Percentiles rank a stretch among this genome's conserved stretches.
phyloP scores from a whole-genome alignment of 78 protist genomes.

The Guillardia theta region DNA sequence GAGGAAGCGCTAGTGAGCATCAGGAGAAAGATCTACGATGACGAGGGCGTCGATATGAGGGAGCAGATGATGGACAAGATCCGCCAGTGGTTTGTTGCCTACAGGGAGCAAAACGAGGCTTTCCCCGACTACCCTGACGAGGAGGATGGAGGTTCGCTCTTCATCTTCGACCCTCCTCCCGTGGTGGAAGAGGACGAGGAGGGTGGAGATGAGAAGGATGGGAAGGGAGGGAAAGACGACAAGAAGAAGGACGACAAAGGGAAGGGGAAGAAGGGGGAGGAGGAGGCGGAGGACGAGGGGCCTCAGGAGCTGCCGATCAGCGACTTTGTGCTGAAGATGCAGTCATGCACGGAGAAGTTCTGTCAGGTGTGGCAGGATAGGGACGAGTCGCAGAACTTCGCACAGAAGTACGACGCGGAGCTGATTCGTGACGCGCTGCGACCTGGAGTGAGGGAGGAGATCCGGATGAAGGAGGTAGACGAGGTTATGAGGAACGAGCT shows the following conservation, averaged over 20 bases:
- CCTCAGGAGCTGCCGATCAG: neutral
- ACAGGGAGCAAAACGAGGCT: neutral
- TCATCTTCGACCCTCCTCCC: constrained; percentile 14
- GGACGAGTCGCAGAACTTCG: constrained; percentile 28
- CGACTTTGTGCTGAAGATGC: neutral
- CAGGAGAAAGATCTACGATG: constrained; percentile 43
- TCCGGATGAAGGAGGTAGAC: constrained; percentile 32
- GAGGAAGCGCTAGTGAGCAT: constrained; percentile 37
- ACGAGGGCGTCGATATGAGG: constrained; percentile 60
- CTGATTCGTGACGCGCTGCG: constrained; percentile 35
- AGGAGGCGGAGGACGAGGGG: neutral
- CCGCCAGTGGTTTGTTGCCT: constrained; percentile 48
- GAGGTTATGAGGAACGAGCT: constrained; percentile 26
- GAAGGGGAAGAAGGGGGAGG: neutral
- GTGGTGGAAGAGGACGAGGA: neutral
- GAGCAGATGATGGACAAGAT: constrained; percentile 61
- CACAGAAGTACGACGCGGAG: constrained; percentile 49
- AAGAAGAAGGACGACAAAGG: neutral
- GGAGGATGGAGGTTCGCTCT: constrained; percentile 56
- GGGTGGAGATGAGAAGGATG: neutral
- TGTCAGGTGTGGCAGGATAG: constrained; percentile 54
- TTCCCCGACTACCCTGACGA: constrained; percentile 55
- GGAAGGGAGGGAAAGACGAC: constrained; percentile 7
- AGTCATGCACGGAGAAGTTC: constrained; percentile 29
- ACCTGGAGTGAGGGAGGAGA: constrained; percentile 6